Evolutionary conservation across 257 asterid species (phyloP).

Genomic region (Agastache rugosa): DNA sequence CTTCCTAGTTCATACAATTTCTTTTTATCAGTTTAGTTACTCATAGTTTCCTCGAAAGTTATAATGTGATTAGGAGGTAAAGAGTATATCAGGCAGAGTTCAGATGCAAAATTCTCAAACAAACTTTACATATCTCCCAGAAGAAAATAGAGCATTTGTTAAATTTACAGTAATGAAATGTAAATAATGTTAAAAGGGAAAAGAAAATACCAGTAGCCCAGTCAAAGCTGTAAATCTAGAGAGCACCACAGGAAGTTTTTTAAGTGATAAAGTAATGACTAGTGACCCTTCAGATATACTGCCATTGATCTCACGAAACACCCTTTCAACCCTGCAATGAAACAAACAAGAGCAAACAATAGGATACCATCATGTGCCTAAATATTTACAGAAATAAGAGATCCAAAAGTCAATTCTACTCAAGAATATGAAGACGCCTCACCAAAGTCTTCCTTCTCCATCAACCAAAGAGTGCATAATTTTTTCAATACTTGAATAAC

Average conservation of each 20-base stretch:
- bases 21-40: background rate
- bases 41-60: conserved; percentile 3
- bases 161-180: conserved; percentile 27
- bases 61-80: conserved; percentile 22
- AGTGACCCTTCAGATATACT: conserved; percentile 85
- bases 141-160: conserved; percentile 20
- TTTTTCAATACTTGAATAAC: conserved; percentile 86
- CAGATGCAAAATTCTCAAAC: conserved; percentile 28
- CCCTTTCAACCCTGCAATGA: conserved; percentile 86
- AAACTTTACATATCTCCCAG: conserved; percentile 19
- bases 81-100: conserved; percentile 27
- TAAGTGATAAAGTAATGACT: conserved; percentile 72
- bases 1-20: conserved; percentile 8
- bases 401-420: conserved; percentile 8
- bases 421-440: conserved; percentile 27
- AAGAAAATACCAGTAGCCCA: conserved; percentile 81
- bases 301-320: conserved; percentile 87
- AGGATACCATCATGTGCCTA: conserved; percentile 27
- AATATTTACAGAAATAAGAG: background rate
- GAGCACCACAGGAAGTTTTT: conserved; percentile 82
- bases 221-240: conserved; percentile 92
- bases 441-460: conserved; percentile 98
- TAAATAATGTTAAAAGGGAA: conserved; percentile 21
- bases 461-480: conserved; percentile 88
- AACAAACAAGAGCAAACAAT: conserved; percentile 30